Base-by-base conservation (phyloP, 345 rosid genomes). In the Populus nigra region DNA sequence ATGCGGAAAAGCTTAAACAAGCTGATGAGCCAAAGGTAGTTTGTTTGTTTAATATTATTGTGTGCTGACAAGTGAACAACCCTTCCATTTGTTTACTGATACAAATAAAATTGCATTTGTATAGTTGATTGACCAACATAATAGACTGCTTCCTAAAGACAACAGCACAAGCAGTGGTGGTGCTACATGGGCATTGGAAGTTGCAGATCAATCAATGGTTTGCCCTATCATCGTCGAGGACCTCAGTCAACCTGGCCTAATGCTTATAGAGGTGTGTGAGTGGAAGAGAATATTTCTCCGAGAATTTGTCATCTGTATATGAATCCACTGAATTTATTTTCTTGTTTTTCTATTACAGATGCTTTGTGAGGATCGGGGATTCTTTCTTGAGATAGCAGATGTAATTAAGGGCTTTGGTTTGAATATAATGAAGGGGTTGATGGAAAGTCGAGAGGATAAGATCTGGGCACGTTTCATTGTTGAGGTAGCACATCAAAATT, bases 221-320 rank as follows among this genome's bases (percentile, higher is more conserved):
- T 92, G 98, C 77, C 99, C 99, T 25, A 87, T 96, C 74, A 83
- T 91, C 59, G 97, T 96, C 27, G 92, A 96, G 88, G 98, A 96
- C 35, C 83, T 96, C 72, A 86, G 75, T 57, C 75, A 82, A 10
- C 88, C 92, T 5, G 98, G 95, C 67, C 90, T 90, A 77, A 92
- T 96, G 93, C 93, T 89, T 79, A 89, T 96, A 72, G 97, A 96
- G 94, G 97, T 92, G 83, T 5, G 68, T 8, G 50, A 80, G 20
- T 41, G 62, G 41, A 35, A 62, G 75, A 39, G 29, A 77, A n/a
- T 31, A 41, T 53, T 18, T n/a, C 18, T 67, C 41, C 1, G 41
- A 43, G 45, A 13, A 73, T 10, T 45, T 55, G 22, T 43, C n/a
- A 11, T 23, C 65, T 12, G 4, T 36, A 75, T 35, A 62, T 61